These are phyloP conservation scores for Arachis stenosperma DNA, from an alignment of 306 rosid species.

Conservation along the genomic window DNA sequence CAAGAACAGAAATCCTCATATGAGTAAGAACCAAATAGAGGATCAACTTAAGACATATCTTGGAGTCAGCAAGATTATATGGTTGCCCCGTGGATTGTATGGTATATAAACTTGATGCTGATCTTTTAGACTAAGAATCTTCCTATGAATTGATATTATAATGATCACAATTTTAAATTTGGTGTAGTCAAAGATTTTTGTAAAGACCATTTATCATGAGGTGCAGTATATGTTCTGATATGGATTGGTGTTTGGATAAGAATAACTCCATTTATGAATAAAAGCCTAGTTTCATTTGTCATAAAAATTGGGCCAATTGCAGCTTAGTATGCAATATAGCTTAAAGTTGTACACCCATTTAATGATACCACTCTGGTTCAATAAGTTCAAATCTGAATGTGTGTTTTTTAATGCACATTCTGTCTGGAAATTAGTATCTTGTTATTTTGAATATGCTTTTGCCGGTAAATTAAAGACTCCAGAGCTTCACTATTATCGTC, in stretches of 20 bases:
- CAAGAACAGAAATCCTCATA: conserved; percentile 82
- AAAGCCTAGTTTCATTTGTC: neutral
- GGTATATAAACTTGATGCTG: no score
- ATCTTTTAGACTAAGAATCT: no score
- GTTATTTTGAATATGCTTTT: no score
- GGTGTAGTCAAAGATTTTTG: no score
- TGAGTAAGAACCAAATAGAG: conserved; percentile 78
- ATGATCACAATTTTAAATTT: no score
- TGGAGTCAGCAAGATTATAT: conserved; percentile 78
- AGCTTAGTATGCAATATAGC: neutral
- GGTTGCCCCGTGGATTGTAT: conserved; percentile 84
- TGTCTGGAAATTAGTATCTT: no score
- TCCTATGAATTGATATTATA: no score
- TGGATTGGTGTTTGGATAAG: no score
- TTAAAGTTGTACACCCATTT: conserved; percentile 30
- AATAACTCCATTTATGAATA: neutral
- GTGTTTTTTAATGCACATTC: conserved; percentile 16
- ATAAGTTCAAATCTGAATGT: conserved; percentile 14
- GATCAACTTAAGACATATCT: conserved; percentile 80
- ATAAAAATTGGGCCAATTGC: conserved; percentile 9
- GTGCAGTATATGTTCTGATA: no score
- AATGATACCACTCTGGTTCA: conserved; percentile 6
- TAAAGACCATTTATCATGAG: no score
- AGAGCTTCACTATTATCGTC: neutral
- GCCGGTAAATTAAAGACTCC: no score